A percentile compares a stretch with the other conserved stretches of the same genome.
Evolutionary conservation across 169 alveolate genomes (phyloP).

Genomic region (Plasmodium vinckei): DNA sequence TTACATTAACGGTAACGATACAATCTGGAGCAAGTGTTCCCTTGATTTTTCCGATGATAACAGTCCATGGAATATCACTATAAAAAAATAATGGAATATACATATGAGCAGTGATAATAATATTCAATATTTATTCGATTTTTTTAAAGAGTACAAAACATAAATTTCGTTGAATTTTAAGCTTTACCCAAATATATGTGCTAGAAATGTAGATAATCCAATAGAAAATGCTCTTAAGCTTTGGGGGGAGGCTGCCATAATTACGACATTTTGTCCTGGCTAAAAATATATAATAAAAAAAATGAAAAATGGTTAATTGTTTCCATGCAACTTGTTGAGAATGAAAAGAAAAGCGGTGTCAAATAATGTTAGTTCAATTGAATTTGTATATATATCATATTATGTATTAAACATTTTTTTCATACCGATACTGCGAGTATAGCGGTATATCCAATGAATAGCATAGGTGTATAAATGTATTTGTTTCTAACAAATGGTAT

Average conservation of each 20-base stretch:
- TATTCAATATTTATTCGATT: neutral
- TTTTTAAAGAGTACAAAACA: neutral
- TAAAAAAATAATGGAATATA: neutral
- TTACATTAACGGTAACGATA: conserved; percentile 63
- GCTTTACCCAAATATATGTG: conserved; percentile 52
- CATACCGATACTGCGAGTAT: conserved; percentile 44
- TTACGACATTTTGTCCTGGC: conserved; percentile 59
- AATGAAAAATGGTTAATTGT: neutral
- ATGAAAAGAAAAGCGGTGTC: no score
- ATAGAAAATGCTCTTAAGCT: conserved; percentile 45
- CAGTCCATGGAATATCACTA: conserved; percentile 68
- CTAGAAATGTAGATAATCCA: conserved; percentile 55
- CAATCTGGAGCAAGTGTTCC: conserved; percentile 64
- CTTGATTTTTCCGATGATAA: conserved; percentile 55
- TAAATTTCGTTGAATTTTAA: no score
- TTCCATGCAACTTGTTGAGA: no score
- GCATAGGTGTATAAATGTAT: conserved; percentile 8
- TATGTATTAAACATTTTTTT: no score
- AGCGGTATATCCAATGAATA: conserved; percentile 22
- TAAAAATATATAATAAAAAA: neutral
- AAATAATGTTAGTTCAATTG: no score
- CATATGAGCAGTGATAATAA: neutral
- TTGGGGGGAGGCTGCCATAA: conserved; percentile 52
- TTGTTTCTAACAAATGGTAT: conserved; percentile 29
- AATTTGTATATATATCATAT: no score